Conservation (phyloP, 805 yeast species). For the Lipomyces sp. region DNA sequence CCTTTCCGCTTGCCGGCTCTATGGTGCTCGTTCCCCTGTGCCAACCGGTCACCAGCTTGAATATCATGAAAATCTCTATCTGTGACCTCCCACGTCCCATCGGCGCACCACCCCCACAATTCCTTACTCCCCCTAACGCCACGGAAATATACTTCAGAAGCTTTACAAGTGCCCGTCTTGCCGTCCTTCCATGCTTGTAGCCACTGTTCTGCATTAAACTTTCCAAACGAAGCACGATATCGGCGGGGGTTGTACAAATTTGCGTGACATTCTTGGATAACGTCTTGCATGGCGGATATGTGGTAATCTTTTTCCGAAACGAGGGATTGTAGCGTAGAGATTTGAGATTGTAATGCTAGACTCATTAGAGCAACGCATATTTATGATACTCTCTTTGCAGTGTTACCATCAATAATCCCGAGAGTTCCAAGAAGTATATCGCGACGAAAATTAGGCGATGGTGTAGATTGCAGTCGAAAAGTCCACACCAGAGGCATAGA, state of each 20-base stretch:
- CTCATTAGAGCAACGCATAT: background rate
- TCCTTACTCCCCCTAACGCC: background rate
- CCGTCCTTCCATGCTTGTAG: slow-evolving; percentile 8
- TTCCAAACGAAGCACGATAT: slow-evolving; percentile 5
- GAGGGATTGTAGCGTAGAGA: slow-evolving; percentile 6
- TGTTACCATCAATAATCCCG: slow-evolving; percentile 25
- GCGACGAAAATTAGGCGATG: background rate
- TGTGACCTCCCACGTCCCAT: background rate
- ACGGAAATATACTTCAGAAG: slow-evolving; percentile 2
- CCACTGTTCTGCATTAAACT: slow-evolving; percentile 22
- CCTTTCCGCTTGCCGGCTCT: background rate
- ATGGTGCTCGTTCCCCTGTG: background rate
- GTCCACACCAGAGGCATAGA: slow-evolving; percentile 21
- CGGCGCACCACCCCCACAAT: slow-evolving; percentile 13
- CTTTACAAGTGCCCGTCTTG: slow-evolving; percentile 1
- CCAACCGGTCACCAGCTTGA: background rate
- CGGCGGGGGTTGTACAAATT: slow-evolving; percentile 19
- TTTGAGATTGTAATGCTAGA: slow-evolving; percentile 15
- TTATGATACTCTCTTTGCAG: background rate
- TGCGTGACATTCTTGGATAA: slow-evolving; percentile 15
- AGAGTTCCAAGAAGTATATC: slow-evolving; percentile 8
- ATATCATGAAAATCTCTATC: background rate
- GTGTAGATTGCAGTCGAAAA: slow-evolving; percentile 11
- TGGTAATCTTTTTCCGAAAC: slow-evolving; percentile 26
- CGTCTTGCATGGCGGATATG: slow-evolving; percentile 11